Base-by-base conservation (phyloP, 2,329 filamentous ascomycete genomes). In the Colletotrichum chlorophyti region DNA sequence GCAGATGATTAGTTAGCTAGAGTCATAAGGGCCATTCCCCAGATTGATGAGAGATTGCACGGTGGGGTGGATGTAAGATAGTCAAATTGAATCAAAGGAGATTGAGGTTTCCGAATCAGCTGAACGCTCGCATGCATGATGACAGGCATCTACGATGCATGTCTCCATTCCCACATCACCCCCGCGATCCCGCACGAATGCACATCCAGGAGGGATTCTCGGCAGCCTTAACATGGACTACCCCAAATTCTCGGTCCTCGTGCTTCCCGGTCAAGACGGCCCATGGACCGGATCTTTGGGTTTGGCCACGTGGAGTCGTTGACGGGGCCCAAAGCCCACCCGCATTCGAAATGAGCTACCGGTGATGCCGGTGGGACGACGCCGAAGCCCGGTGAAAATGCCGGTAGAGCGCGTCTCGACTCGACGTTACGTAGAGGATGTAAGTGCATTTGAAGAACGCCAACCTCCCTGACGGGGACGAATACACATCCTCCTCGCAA, bases 301-400 rank as follows among this genome's bases (percentile, higher is more conserved):
- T 29, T 40, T 10, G 3, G 35, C 37, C 45, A 41, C 51, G 55
- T 55, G 55, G 55, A 50, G 55, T 15, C 29, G 23, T 37, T 17
- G 26, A 55, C n/a, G 43, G 55, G 42, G 9, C 47, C 42, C 4
- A 34, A 10, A 21, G 6, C 31, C 4, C 27, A 7, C 19, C 15
- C 23, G 17, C 31, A 5, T 14, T 11, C 3, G n/a, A 42, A 48
- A 59, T 55, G 55, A 38, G 51, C 43, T 27, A 55, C 51, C 55
- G 55, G 55, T 24, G 35, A 55, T 55, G 21, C 32, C 55, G 55
- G 55, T 11, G 5, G 27, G 2, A 2, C 1, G 24, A 55, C 19
- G 12, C 55, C 55, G 55, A 51, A 14, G n/a, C 19, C 55, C 42
- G 55, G 38, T 12, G 1, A 29, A 40, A 43, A 43, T 26, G 51